Evolutionary conservation across 768 basidiomycete genomes (phyloP), one percentile per base, ranked within the genome.

Genomic region (Heimioporus sp.): DNA sequence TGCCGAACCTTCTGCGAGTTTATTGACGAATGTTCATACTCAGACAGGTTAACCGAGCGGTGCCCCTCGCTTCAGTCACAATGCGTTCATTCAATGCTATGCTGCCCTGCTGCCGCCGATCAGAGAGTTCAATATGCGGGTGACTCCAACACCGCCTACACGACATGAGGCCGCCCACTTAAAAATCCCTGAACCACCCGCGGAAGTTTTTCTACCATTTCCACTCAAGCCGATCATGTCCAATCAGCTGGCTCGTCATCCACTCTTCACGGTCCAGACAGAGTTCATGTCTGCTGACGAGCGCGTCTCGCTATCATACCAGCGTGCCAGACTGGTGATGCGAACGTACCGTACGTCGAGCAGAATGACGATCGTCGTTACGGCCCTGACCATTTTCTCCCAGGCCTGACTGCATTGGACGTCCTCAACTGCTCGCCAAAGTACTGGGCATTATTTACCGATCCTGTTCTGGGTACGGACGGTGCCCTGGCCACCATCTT

Each of bases 391-490:
- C 21, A 2, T 32, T 5, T 42, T 28, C 44, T 16, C 16, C 9
- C 42, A 49, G 53, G 46, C 32, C 61, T 80, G 48, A 74, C 76
- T 19, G 72, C 72, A 10, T 66, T 67, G 5, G 81, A 82, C 54
- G 71, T 83, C 24, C 73, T 79, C 49, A 66, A 69, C 48, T 78
- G 79, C 54, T 75, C 79, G 13, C 60, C 74, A 0, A 73, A 65
- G 43, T 83, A 78, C 55, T 82, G 82, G 81, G 66, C 70, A 2
- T 62, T 83, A 68, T 76, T 80, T 67, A 76, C 65, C 20, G 80
- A 83, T 57, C 80, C 80, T 1, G 75, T 81, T 34, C 68, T 73
- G 56, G 72, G 76, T 10, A 57, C 76, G 30, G 81, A 82, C 54
- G 73, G 74, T 35, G 78, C 81, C 39, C 74, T 78, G 73, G 76